Percentiles rank a stretch among this genome's conserved stretches.
Conservation (phyloP, 768 basidiomycete genomes). For the Suillus americanus region DNA sequence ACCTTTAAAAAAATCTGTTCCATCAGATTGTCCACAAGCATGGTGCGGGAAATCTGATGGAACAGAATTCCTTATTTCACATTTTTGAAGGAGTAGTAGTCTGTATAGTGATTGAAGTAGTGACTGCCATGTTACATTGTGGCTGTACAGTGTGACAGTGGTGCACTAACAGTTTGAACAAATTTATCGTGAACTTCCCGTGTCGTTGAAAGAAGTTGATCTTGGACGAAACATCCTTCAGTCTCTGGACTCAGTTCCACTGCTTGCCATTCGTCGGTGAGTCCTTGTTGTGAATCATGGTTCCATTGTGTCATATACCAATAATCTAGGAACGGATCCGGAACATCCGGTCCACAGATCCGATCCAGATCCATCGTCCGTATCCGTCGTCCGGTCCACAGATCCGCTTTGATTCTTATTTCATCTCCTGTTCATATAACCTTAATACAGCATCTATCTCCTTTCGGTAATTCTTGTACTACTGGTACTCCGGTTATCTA, state of each 20-base stretch:
- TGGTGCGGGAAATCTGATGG: background rate
- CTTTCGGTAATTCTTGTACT: no score
- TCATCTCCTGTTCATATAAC: no score
- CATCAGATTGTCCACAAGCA: background rate
- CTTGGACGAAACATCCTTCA: constrained; percentile 31
- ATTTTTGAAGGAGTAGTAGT: background rate
- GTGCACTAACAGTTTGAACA: constrained; percentile 13
- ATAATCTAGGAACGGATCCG: no score
- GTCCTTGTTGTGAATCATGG: background rate
- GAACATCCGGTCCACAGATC: no score
- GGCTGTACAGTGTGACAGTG: background rate
- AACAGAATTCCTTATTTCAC: background rate
- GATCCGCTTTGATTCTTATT: no score
- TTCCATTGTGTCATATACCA: no score
- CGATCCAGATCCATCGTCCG: no score
- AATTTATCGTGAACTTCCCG: constrained; percentile 24
- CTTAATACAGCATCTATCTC: no score
- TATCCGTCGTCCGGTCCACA: no score
- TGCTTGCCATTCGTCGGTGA: background rate
- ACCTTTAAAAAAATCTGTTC: background rate
- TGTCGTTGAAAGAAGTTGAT: constrained; percentile 31
- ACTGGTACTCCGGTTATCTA: no score
- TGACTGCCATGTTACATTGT: background rate
- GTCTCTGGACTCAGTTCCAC: constrained; percentile 28
- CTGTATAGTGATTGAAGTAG: background rate